These are phyloP conservation scores for Aspergillus japonicus DNA, from an alignment of 2,329 filamentous ascomycete genomes.

Conservation along the genomic window DNA sequence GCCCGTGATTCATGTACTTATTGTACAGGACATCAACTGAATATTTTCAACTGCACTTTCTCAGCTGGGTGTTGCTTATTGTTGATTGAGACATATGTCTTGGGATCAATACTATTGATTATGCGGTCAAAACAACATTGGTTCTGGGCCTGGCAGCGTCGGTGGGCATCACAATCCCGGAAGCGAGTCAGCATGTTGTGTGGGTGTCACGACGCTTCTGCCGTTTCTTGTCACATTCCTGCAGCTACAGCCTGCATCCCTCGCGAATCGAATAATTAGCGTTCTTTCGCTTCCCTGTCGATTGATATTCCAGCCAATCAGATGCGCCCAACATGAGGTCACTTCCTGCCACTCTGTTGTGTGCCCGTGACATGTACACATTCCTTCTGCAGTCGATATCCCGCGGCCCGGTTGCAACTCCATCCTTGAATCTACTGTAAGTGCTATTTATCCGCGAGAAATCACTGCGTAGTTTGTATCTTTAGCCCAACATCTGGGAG, in stretches of 20 bases:
- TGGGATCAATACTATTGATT: background rate
- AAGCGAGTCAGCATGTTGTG: background rate
- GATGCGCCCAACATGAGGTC: background rate
- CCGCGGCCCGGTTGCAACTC: background rate
- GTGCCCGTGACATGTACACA: background rate
- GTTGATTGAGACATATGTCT: background rate
- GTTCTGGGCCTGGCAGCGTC: background rate
- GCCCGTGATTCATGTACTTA: background rate
- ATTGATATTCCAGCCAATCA: constrained; percentile 5
- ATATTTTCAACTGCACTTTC: background rate
- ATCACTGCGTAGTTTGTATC: background rate
- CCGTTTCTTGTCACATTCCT: constrained; percentile 19
- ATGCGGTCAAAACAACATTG: background rate
- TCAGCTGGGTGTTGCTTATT: background rate
- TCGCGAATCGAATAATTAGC: constrained; percentile 2
- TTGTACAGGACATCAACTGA: background rate
- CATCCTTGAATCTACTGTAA: background rate
- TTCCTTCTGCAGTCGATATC: background rate
- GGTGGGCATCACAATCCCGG: constrained; percentile 2
- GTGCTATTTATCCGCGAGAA: background rate
- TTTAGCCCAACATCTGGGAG: background rate
- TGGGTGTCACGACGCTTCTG: constrained; percentile 13
- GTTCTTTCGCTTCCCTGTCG: background rate
- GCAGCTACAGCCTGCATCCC: constrained; percentile 1
- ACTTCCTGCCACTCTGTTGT: background rate